Percentiles rank a stretch among this genome's conserved stretches.
These are phyloP conservation scores for Dichomitus squalens DNA, from an alignment of 1,284 basidiomycete genomes.

Conservation along the genomic window DNA sequence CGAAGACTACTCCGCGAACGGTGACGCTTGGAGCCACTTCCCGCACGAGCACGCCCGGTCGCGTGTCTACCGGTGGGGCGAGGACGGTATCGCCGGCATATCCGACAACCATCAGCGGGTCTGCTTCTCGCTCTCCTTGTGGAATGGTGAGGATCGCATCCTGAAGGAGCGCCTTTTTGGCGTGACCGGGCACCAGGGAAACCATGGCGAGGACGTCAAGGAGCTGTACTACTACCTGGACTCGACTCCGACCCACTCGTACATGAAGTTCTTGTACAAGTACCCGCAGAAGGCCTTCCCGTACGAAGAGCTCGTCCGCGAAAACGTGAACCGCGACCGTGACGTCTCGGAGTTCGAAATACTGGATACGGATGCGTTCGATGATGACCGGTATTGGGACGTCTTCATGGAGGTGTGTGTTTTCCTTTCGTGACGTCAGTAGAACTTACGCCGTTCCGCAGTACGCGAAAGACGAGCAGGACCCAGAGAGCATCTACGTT, in stretches of 20 bases:
- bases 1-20: constrained; percentile 96
- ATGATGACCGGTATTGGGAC: constrained; percentile 97
- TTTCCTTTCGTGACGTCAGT: constrained; percentile 14
- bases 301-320: constrained; percentile 90
- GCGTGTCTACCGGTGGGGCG: constrained; percentile 97
- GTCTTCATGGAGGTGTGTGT: constrained; percentile 86
- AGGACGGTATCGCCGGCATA: constrained; percentile 95
- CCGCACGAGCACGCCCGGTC: constrained; percentile 95
- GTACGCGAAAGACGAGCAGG: constrained; percentile 97
- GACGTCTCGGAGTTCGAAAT: constrained; percentile 94
- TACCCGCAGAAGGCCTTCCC: constrained; percentile 93
- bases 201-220: constrained; percentile 99
- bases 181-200: constrained; percentile 94
- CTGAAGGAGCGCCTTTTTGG: constrained; percentile 96
- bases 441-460: constrained; percentile 36
- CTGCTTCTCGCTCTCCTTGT: constrained; percentile 88
- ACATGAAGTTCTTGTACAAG: constrained; percentile 99
- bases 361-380: constrained; percentile 89
- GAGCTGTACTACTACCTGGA: constrained; percentile 99
- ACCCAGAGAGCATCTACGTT: constrained; percentile 86
- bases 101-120: constrained; percentile 96
- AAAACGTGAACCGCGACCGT: constrained; percentile 82
- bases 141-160: constrained; percentile 95
- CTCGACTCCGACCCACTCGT: constrained; percentile 97
- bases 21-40: constrained; percentile 98